A percentile compares a stretch with the other conserved stretches of the same genome.
These are phyloP conservation scores for Erigeron canadensis DNA, from an alignment of 129 eudicot genomes.

Conservation along the genomic window DNA sequence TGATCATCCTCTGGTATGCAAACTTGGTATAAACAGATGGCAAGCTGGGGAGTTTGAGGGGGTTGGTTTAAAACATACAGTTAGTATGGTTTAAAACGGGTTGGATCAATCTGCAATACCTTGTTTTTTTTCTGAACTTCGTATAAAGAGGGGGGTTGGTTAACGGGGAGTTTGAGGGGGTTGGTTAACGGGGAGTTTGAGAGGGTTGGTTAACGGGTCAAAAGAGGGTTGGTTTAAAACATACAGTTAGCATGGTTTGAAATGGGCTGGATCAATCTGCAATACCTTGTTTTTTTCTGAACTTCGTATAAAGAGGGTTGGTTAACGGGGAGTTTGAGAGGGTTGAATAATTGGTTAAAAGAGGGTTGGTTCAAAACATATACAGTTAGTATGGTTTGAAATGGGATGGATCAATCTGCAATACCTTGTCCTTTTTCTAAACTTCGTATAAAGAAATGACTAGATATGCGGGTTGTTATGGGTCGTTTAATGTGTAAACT, in stretches of 20 bases:
- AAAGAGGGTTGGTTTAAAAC: not conserved
- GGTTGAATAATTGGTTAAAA: not conserved
- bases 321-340: too few species aligned
- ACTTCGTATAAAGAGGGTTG: too few species aligned
- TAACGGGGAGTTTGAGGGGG: too few species aligned
- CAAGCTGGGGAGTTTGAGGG: not conserved
- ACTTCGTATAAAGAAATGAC: not conserved
- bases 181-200: too few species aligned
- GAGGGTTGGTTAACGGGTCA: not conserved
- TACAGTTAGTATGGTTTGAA: too few species aligned
- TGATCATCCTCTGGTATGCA: conserved; percentile 66
- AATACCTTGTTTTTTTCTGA: not conserved
- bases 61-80: not conserved
- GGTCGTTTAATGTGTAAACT: too few species aligned
- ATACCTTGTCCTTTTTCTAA: not conserved
- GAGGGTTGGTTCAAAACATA: not conserved
- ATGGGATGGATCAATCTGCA: too few species aligned
- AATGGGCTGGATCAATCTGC: not conserved
- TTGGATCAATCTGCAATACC: not conserved
- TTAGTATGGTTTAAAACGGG: not conserved
- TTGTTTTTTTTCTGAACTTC: not conserved
- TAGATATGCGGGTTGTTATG: too few species aligned
- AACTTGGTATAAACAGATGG: not conserved
- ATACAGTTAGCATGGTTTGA: not conserved
- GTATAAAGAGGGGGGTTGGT: too few species aligned